Evolutionary conservation across 1,284 basidiomycete species (phyloP).

Genomic region (Pterula multifida): DNA sequence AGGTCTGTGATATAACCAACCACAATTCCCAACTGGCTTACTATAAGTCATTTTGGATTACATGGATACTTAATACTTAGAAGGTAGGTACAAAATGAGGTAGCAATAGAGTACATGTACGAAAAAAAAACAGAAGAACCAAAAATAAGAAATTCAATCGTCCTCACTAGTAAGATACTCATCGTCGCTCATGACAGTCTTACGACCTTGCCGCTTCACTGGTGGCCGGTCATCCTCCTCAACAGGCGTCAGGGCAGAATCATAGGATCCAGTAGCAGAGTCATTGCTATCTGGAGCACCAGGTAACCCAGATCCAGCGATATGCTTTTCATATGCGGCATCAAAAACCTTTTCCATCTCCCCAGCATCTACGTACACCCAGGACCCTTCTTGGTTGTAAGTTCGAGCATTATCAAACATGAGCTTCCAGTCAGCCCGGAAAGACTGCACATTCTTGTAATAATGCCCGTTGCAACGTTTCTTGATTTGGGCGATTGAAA

Average conservation of each 20-base stretch:
- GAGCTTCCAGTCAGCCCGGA: constrained; percentile 73
- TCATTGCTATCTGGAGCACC: constrained; percentile 42
- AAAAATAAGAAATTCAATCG: constrained; percentile 21
- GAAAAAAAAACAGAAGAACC: constrained; percentile 6
- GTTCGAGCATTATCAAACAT: constrained; percentile 92
- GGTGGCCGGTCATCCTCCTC: constrained; percentile 61
- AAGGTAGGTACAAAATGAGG: neutral
- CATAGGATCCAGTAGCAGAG: constrained; percentile 39
- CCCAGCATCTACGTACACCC: constrained; percentile 90
- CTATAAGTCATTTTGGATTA: neutral
- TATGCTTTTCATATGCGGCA: constrained; percentile 43
- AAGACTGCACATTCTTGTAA: constrained; percentile 69
- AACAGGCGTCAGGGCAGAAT: constrained; percentile 61
- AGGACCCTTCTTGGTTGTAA: constrained; percentile 82
- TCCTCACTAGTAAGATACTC: constrained; percentile 59
- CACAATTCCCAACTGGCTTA: neutral
- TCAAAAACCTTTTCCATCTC: constrained; percentile 85
- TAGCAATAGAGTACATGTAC: constrained; percentile 1
- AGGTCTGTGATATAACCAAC: neutral
- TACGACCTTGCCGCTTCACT: constrained; percentile 28
- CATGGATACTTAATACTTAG: neutral
- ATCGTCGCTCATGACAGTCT: constrained; percentile 67
- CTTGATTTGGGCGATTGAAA: constrained; percentile 80
- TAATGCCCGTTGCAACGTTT: constrained; percentile 65
- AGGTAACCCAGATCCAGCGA: constrained; percentile 58